These are phyloP conservation scores for Colletotrichum sp. DNA, from an alignment of 2,329 filamentous ascomycete genomes.

Conservation along the genomic window DNA sequence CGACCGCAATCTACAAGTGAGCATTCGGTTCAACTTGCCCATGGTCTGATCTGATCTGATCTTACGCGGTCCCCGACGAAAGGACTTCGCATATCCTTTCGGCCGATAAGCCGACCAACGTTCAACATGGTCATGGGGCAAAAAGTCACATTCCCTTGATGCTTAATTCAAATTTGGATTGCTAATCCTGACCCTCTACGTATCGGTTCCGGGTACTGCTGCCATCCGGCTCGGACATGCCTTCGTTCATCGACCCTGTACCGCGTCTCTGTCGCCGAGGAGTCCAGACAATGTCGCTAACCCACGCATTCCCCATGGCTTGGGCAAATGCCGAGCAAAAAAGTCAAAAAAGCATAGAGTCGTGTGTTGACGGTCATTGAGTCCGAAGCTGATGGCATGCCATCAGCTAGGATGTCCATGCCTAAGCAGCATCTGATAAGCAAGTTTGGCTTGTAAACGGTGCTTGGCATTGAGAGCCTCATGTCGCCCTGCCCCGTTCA, in stretches of 20 bases:
- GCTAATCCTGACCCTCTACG: neutral
- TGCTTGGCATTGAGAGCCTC: neutral
- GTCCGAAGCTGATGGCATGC: neutral
- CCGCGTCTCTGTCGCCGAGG: neutral
- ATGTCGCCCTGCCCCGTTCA: neutral
- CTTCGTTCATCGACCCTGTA: neutral
- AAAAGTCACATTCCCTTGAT: neutral
- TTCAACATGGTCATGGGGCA: neutral
- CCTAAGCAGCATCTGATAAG: neutral
- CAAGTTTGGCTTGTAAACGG: neutral
- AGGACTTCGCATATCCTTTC: neutral
- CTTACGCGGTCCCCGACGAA: neutral
- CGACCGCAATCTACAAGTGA: neutral
- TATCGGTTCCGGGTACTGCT: neutral
- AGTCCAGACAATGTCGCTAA: neutral
- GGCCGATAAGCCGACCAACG: neutral
- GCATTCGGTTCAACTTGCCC: neutral
- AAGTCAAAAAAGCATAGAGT: neutral
- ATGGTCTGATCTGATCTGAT: neutral
- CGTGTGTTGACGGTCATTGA: slow-evolving; percentile 2
- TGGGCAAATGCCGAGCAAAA: neutral
- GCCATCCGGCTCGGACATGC: neutral
- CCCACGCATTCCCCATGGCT: neutral
- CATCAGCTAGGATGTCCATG: neutral
- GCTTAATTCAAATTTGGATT: neutral